Percentiles rank a stretch among this genome's conserved stretches.
phyloP scores from a whole-genome alignment of 2,329 filamentous ascomycete genomes.

The Zopfia rhizophila region DNA sequence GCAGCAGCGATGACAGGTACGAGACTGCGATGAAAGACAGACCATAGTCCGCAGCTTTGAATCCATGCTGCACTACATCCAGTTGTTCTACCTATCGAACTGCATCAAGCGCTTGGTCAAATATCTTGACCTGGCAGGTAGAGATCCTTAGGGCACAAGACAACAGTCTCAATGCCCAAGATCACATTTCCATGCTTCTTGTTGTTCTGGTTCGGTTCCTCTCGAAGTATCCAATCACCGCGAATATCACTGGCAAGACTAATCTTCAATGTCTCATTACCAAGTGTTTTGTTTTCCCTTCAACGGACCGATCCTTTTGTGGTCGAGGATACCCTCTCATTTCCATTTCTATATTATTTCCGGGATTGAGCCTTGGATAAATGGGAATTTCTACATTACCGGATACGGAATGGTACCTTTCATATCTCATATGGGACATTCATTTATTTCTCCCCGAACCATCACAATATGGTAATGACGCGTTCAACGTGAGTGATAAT shows the following conservation, averaged over 20 bases:
- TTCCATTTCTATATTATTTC: slow-evolving; percentile 1
- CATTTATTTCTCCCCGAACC: no score
- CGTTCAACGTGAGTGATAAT: slow-evolving; percentile 8
- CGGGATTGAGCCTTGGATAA: slow-evolving; percentile 19
- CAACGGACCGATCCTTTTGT: neutral
- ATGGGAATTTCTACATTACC: slow-evolving; percentile 19
- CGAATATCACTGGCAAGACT: neutral
- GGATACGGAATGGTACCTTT: slow-evolving; percentile 8
- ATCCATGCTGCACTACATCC: neutral
- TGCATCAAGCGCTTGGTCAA: no score
- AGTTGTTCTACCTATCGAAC: no score
- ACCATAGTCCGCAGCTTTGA: neutral
- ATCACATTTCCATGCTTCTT: neutral
- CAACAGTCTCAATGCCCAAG: neutral
- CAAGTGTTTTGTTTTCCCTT: neutral
- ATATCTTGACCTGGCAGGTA: no score
- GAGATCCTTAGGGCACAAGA: no score
- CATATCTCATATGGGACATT: slow-evolving; percentile 20
- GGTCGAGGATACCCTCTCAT: neutral
- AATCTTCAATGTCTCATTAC: neutral
- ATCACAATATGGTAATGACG: slow-evolving; percentile 18
- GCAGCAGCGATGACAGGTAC: slow-evolving; percentile 32
- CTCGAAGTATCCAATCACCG: neutral
- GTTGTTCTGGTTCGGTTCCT: neutral
- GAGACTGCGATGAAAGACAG: slow-evolving; percentile 16